Conservation (phyloP, 495 filamentous ascomycete genomes). For the Jackrogersella minutella region DNA sequence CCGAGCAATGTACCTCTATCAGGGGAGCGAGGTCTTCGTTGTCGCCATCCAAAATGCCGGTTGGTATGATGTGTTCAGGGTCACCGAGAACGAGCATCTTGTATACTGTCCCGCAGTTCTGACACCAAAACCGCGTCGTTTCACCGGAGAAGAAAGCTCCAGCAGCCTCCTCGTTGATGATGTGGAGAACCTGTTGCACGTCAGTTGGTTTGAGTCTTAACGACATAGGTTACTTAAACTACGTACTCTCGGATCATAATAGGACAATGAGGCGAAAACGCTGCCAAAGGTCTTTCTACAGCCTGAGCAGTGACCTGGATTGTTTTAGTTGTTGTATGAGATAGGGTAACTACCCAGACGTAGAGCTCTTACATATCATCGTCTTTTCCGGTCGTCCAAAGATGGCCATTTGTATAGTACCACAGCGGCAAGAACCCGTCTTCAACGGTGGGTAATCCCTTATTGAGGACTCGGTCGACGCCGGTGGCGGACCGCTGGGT, state of each 20-base stretch:
- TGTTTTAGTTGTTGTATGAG: background rate
- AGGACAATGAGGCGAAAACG: background rate
- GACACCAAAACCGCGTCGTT: background rate
- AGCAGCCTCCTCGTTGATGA: background rate
- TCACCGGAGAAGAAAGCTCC: too few species aligned
- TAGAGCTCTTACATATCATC: background rate
- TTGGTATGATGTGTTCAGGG: background rate
- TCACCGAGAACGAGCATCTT: background rate
- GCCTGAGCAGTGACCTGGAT: background rate
- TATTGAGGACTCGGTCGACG: too few species aligned
- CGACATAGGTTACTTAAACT: background rate
- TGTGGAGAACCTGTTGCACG: background rate
- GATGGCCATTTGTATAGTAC: background rate
- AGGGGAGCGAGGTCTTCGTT: slow-evolving; percentile 1
- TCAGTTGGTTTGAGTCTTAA: background rate
- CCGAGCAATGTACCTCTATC: background rate
- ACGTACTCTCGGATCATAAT: background rate
- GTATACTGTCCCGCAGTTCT: background rate
- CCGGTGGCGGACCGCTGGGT: too few species aligned
- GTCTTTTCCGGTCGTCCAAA: background rate
- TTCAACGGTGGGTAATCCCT: too few species aligned
- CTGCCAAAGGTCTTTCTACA: background rate
- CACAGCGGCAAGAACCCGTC: background rate
- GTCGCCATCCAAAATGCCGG: slow-evolving; percentile 4
- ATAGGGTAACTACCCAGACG: background rate